A percentile compares a stretch with the other conserved stretches of the same genome.
Conservation (phyloP, 2,329 filamentous ascomycete species). For the Microdochium nivale region DNA sequence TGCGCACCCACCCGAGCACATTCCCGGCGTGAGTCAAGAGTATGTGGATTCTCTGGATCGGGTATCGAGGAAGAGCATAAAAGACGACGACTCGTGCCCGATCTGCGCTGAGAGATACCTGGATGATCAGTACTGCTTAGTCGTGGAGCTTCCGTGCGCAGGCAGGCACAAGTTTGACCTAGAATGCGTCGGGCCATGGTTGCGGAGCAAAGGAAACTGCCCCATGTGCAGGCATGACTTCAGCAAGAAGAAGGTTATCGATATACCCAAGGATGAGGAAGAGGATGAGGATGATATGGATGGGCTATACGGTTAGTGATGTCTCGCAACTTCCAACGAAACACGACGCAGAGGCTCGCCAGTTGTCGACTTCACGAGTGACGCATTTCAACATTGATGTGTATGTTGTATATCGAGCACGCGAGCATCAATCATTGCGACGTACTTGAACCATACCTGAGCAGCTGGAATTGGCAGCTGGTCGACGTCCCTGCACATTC, state of each 20-base stretch:
- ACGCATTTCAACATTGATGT: too few relatives aligned
- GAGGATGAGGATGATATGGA: constrained; percentile 44
- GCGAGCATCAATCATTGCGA: too few relatives aligned
- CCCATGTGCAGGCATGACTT: constrained; percentile 55
- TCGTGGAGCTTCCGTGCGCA: constrained; percentile 56
- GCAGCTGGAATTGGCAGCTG: too few relatives aligned
- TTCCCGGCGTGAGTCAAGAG: constrained; percentile 48
- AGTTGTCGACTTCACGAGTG: constrained; percentile 8
- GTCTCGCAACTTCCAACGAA: background rate
- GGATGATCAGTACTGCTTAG: constrained; percentile 53
- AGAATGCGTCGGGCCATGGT: constrained; percentile 60
- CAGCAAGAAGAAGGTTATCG: constrained; percentile 41
- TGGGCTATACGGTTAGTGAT: constrained; percentile 33
- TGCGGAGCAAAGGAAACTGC: constrained; percentile 55
- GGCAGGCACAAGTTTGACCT: constrained; percentile 51
- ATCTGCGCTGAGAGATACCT: constrained; percentile 56
- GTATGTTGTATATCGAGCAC: too few relatives aligned
- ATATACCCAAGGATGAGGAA: constrained; percentile 36
- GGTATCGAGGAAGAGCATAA: constrained; percentile 41
- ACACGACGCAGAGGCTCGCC: background rate
- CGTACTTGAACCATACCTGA: too few relatives aligned
- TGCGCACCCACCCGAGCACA: constrained; percentile 38
- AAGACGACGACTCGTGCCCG: constrained; percentile 44
- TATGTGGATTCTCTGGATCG: constrained; percentile 53
- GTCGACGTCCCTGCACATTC: too few relatives aligned